These are phyloP conservation scores for Pythium graminicola DNA, from an alignment of 352 stramenopile genomes.

Conservation along the genomic window DNA sequence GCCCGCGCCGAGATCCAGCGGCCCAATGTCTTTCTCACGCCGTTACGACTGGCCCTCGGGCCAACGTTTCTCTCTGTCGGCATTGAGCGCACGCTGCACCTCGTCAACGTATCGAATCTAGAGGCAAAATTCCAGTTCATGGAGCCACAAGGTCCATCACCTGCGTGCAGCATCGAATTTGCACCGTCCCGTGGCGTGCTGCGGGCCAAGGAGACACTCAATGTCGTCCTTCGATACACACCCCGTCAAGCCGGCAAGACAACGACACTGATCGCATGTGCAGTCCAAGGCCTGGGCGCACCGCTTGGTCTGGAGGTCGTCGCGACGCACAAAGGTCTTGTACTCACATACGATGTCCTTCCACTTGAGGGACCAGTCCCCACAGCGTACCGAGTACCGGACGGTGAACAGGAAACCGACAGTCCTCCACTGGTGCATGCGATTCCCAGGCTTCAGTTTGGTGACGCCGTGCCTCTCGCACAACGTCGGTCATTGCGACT, in stretches of 20 bases:
- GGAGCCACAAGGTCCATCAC: slow-evolving; percentile 49
- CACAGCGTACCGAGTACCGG: slow-evolving; percentile 17
- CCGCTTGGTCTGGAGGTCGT: slow-evolving; percentile 60
- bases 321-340: slow-evolving; percentile 66
- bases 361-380: slow-evolving; percentile 2
- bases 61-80: slow-evolving; percentile 63
- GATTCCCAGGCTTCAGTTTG: slow-evolving; percentile 55
- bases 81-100: slow-evolving; percentile 36
- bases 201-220: slow-evolving; percentile 54
- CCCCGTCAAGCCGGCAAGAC: slow-evolving; percentile 41
- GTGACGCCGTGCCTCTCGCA: slow-evolving; percentile 50
- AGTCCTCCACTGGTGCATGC: slow-evolving; percentile 7
- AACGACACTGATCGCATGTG: slow-evolving; percentile 54
- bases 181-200: slow-evolving; percentile 40
- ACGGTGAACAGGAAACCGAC: slow-evolving; percentile 44
- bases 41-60: slow-evolving; percentile 39
- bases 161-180: slow-evolving; percentile 42
- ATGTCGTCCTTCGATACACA: slow-evolving; percentile 49
- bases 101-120: slow-evolving; percentile 81
- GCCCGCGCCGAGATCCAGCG: slow-evolving; percentile 69
- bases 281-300: slow-evolving; percentile 43
- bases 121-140: slow-evolving; percentile 69
- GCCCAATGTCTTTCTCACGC: slow-evolving; percentile 63
- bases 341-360: slow-evolving; percentile 61
- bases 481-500: slow-evolving; percentile 41